Conservation (phyloP, 108 stramenopile species). For the Licmophora abbreviata region DNA sequence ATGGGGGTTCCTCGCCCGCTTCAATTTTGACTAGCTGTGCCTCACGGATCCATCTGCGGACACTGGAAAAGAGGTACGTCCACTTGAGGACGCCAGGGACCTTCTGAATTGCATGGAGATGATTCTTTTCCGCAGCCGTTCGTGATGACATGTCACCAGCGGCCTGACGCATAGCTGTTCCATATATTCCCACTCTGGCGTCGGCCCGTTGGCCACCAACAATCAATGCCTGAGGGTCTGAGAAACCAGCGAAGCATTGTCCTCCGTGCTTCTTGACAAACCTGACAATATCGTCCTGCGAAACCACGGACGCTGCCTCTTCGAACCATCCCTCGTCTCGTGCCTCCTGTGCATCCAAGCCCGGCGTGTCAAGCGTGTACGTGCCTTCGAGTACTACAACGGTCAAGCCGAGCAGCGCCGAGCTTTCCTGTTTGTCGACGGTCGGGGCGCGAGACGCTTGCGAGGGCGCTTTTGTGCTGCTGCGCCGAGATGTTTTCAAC, state of each 20-base stretch:
- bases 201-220: constrained; percentile 34
- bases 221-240: constrained; percentile 15
- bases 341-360: constrained; percentile 50
- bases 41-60: constrained; percentile 17
- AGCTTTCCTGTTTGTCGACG: constrained; percentile 11
- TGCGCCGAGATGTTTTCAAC: constrained; percentile 26
- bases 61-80: constrained; percentile 57
- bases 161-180: too few species aligned
- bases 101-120: too few species aligned
- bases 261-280: constrained; percentile 67
- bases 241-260: constrained; percentile 23
- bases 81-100: constrained; percentile 67
- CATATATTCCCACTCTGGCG: constrained; percentile 22
- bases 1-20: constrained; percentile 3
- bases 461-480: constrained; percentile 14
- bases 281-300: constrained; percentile 41
- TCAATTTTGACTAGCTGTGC: neutral
- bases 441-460: constrained; percentile 17
- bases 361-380: constrained; percentile 37
- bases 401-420: constrained; percentile 35
- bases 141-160: too few species aligned
- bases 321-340: constrained; percentile 51
- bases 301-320: constrained; percentile 26
- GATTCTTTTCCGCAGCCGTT: too few species aligned
- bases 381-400: constrained; percentile 63